phyloP scores from a whole-genome alignment of 2,329 filamentous ascomycete genomes.

The Pestalotiopsis fici region DNA sequence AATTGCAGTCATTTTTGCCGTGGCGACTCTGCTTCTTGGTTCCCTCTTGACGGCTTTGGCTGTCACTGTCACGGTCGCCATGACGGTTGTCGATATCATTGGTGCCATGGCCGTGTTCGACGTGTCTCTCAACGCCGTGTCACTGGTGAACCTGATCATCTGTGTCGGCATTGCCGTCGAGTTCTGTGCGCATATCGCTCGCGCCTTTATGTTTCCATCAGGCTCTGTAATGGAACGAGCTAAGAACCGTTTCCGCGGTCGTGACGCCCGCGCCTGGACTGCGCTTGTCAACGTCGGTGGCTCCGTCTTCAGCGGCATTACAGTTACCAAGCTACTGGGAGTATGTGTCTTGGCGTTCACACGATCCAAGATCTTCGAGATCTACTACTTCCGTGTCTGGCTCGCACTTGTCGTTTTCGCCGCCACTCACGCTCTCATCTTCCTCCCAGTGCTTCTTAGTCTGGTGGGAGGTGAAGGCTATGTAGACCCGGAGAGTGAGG shows the following conservation, averaged over 20 bases:
- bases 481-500: slow-evolving; percentile 82
- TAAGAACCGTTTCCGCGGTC: slow-evolving; percentile 75
- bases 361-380: slow-evolving; percentile 96
- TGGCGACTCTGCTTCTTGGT: slow-evolving; percentile 80
- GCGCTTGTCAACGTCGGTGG: slow-evolving; percentile 93
- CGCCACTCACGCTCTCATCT: slow-evolving; percentile 83
- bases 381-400: slow-evolving; percentile 99
- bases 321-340: slow-evolving; percentile 90
- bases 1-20: slow-evolving; percentile 79
- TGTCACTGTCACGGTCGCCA: slow-evolving; percentile 83
- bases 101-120: slow-evolving; percentile 89
- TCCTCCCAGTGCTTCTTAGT: slow-evolving; percentile 87
- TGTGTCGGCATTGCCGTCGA: slow-evolving; percentile 96
- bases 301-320: slow-evolving; percentile 95
- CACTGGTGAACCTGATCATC: slow-evolving; percentile 93
- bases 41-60: slow-evolving; percentile 80
- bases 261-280: slow-evolving; percentile 87
- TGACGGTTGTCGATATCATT: slow-evolving; percentile 93
- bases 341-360: slow-evolving; percentile 94
- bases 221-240: slow-evolving; percentile 79
- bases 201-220: slow-evolving; percentile 93
- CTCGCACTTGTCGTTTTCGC: slow-evolving; percentile 88
- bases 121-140: slow-evolving; percentile 93
- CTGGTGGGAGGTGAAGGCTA: slow-evolving; percentile 86
- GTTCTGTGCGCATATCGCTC: slow-evolving; percentile 95